A percentile compares a stretch with the other conserved stretches of the same genome.
phyloP scores from a whole-genome alignment of 371 early-diverging fungal species.

The Mortierella sp. region DNA sequence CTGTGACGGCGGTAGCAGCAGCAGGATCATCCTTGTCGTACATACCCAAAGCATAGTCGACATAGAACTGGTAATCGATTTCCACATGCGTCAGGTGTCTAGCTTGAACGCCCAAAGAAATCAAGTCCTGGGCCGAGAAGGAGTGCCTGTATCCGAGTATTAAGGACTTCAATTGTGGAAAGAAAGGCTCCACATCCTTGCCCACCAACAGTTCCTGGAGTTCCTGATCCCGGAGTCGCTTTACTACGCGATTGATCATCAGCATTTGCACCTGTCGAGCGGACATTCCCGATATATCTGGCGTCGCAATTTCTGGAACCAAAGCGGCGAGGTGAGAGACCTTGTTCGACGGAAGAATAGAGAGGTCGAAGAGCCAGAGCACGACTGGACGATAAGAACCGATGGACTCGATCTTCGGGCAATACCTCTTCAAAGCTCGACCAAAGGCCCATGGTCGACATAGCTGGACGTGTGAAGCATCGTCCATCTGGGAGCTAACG shows the following conservation, averaged over 20 bases:
- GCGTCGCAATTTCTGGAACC: neutral
- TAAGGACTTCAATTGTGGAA: neutral
- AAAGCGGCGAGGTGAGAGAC: neutral
- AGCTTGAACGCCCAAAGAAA: neutral
- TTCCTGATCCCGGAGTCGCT: neutral
- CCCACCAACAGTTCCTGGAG: neutral
- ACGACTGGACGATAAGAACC: neutral
- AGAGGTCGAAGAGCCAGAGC: neutral
- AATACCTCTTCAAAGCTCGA: neutral
- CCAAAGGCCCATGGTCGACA: neutral
- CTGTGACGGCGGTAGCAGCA: neutral
- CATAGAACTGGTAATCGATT: neutral
- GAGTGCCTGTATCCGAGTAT: neutral
- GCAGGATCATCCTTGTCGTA: neutral
- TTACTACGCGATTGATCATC: neutral
- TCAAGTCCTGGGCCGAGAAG: neutral
- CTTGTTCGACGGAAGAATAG: neutral
- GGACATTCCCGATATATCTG: neutral
- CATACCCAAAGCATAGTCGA: neutral
- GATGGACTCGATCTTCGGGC: neutral
- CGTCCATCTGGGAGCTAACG: neutral
- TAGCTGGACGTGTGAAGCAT: neutral
- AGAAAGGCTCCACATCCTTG: neutral
- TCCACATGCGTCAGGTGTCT: neutral
- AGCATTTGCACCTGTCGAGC: neutral